Conservation (phyloP, 75 land plant genomes). For the Cunninghamia lanceolata region DNA sequence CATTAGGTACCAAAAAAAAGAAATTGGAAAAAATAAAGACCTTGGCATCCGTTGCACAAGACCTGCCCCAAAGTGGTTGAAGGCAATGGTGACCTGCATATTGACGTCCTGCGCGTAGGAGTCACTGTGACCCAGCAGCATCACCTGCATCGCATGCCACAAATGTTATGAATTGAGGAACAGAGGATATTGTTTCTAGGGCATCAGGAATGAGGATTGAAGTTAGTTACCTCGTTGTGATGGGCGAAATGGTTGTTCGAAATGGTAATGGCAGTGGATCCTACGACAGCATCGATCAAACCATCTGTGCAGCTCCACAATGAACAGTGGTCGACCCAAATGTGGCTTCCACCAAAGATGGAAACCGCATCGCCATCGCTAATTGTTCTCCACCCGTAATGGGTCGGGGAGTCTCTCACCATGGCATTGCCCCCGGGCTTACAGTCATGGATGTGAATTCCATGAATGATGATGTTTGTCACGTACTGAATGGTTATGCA, state of each 20-base stretch:
- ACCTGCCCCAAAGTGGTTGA: slow-evolving; percentile 54
- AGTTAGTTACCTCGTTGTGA: slow-evolving; percentile 36
- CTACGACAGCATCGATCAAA: slow-evolving; percentile 30
- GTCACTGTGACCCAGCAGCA: slow-evolving; percentile 53
- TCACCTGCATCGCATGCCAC: slow-evolving; percentile 30
- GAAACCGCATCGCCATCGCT: slow-evolving; percentile 52
- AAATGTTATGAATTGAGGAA: background rate
- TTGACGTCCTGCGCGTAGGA: slow-evolving; percentile 17
- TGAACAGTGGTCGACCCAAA: slow-evolving; percentile 46
- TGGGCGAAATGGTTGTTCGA: slow-evolving; percentile 30
- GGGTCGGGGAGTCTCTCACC: slow-evolving; percentile 24
- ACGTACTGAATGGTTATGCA: slow-evolving; percentile 46
- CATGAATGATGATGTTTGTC: slow-evolving; percentile 51
- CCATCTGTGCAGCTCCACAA: slow-evolving; percentile 25
- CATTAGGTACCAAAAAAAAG: too few relatives aligned
- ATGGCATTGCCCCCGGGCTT: slow-evolving; percentile 17
- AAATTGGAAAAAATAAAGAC: too few relatives aligned
- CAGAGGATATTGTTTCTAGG: background rate
- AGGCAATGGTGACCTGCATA: slow-evolving; percentile 64
- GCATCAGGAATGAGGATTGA: background rate
- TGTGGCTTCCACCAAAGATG: slow-evolving; percentile 32
- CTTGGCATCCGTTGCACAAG: slow-evolving; percentile 67
- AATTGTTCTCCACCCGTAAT: slow-evolving; percentile 20
- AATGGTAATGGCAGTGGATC: slow-evolving; percentile 30
- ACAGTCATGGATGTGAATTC: slow-evolving; percentile 41